These are phyloP conservation scores for Sabuloglossum arenarium DNA, from an alignment of 495 filamentous ascomycete species.

Conservation along the genomic window DNA sequence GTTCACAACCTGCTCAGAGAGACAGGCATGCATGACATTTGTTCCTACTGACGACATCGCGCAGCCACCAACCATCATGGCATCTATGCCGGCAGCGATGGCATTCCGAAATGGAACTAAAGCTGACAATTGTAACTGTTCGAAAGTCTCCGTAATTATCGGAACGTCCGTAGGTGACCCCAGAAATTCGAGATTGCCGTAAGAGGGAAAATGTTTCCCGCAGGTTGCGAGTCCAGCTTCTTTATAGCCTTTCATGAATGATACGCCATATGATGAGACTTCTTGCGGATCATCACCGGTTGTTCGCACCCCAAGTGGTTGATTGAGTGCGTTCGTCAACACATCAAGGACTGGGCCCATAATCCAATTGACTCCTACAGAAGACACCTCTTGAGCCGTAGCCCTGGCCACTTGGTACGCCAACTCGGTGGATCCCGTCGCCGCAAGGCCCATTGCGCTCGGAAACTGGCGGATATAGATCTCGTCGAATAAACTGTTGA, in stretches of 20 bases:
- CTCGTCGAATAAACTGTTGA: constrained; percentile 84
- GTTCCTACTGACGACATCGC: constrained; percentile 71
- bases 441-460: constrained; percentile 76
- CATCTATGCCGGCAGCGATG: constrained; percentile 61
- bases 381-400: constrained; percentile 66
- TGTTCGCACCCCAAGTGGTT: constrained; percentile 67
- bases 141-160: constrained; percentile 76
- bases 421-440: constrained; percentile 55
- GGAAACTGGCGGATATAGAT: constrained; percentile 82
- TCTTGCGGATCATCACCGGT: constrained; percentile 76
- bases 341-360: constrained; percentile 82
- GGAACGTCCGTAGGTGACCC: constrained; percentile 73
- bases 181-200: constrained; percentile 80
- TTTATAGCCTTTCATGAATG: constrained; percentile 75
- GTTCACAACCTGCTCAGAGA: constrained; percentile 78
- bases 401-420: constrained; percentile 70
- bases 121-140: constrained; percentile 66
- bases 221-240: constrained; percentile 67
- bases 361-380: constrained; percentile 80
- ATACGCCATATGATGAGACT: constrained; percentile 68
- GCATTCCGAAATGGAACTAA: constrained; percentile 75
- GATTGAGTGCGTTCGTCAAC: constrained; percentile 68
- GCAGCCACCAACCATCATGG: constrained; percentile 84
- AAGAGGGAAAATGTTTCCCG: constrained; percentile 85
- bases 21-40: constrained; percentile 80